Base-by-base conservation (phyloP, 331 rosid species). In the Saraca asoca region DNA sequence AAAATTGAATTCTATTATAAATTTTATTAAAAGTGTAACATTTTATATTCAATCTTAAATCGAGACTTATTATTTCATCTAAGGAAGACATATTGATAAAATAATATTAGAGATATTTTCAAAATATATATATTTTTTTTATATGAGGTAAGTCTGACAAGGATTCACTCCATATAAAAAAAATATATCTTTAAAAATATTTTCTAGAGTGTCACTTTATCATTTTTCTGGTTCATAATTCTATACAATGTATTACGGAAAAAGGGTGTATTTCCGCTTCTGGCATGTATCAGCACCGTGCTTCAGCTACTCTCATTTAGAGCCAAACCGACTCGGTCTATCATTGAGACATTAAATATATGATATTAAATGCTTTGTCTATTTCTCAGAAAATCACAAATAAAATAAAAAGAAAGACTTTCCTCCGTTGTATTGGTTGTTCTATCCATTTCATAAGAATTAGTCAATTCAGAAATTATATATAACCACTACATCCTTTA, bases 381-480 rank as follows among this genome's bases (percentile, higher is more conserved):
- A 17, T 56, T 69, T 63, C 62, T 49, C 20, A 49, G 15, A 33
- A 62, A 50, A 42, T 8, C 15, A 45, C 11, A 17, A 44, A 24
- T 6, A 34, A 42, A 9, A 42, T 0, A 35, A 31, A 10, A 35
- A 51, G 5, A 12, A 11, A 43, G 10, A 1, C 2, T 11, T 43
- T 43, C 13, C 14, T 43, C 15, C n/a, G 29, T 38, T 50, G 12
- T 56, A 18, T 69, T 43, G 41, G 77, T 51, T 34, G 73, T 33
- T 58, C 63, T 19, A 37, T 71, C 38, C 20, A 69, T 77, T 64
- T 77, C 77, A 19, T 41, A 51, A 34, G 24, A 45, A 31, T 8
- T 14, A 15, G 54, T 39, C 37, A 41, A 13, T 33, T 34, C 34
- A 11, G 2, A 57, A 62, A 38, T 12, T 16, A 11, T 19, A n/a